Base-by-base conservation (phyloP, 2,329 filamentous ascomycete species). In the Chaetoscypha palmicola region DNA sequence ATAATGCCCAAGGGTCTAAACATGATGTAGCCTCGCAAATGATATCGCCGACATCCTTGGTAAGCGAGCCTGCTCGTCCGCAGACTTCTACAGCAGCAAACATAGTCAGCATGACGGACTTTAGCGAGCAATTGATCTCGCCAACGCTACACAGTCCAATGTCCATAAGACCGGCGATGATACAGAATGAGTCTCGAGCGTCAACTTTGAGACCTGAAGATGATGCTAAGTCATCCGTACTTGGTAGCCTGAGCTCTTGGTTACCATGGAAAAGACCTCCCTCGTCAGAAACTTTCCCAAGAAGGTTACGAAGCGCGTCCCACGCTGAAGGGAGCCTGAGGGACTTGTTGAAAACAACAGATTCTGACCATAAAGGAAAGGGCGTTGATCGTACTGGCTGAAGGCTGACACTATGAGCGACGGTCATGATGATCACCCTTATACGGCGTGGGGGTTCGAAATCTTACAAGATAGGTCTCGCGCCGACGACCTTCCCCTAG, bases 271-370 rank as follows among this genome's bases (percentile, higher is more conserved):
- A 43, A 17, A 51, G 53, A 42, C n/a, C 39, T 30, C 20, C 37
- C 10, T 41, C 48, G 23, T 8, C 43, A 49, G 32, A 50, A 54
- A 21, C 46, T 51, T 51, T 41, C 44, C 50, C 31, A 46, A 57
- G 48, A 43, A 55, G 43, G 39, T 40, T 30, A 53, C 59, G 54
- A 54, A 61, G 33, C 55, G 61, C 41, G 68, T 71, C 47, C 1
- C 68, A 74, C 54, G 77, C 77, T 1, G 76, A 78, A 57, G 74
- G 74, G 1, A 78, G 71, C 42, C 62, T 81, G 17, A 66, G 74
- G 42, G 68, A 75, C 32, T 57, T 81, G 14, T 60, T 81, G 9
- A 72, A 65, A 49, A 58, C 59, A 4, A 58, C 60, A 3, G 61
- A 67, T 14, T 36, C 40, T 17, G 53, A 61, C 31, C 51, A 42